phyloP scores from a whole-genome alignment of 306 rosid genomes.

The Luffa aegyptiaca region DNA sequence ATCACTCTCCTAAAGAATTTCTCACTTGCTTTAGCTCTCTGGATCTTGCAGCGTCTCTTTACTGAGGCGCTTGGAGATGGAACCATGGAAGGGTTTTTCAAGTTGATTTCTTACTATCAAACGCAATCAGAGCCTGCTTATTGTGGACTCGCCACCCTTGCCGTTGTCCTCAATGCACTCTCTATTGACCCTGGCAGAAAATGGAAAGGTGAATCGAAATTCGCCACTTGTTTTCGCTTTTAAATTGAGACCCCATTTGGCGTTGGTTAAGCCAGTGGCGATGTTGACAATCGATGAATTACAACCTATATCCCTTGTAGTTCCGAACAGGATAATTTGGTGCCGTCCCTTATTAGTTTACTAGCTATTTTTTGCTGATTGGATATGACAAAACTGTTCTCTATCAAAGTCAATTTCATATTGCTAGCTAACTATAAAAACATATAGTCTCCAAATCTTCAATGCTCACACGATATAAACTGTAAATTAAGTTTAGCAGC shows the following conservation, averaged over 20 bases:
- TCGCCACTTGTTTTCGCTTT: background rate
- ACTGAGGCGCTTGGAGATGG: conserved; percentile 55
- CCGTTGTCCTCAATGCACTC: conserved; percentile 85
- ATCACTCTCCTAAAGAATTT: background rate
- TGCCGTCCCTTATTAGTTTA: background rate
- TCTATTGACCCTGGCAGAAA: conserved; percentile 92
- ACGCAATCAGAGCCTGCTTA: conserved; percentile 94
- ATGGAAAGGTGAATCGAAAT: conserved; percentile 64
- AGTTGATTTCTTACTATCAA: conserved; percentile 71
- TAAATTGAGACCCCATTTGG: background rate
- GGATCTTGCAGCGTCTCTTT: conserved; percentile 39
- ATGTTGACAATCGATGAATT: background rate
- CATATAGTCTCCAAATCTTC: background rate
- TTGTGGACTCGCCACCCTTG: conserved; percentile 69
- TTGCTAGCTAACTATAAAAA: background rate
- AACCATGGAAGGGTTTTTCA: conserved; percentile 81
- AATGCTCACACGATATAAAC: background rate
- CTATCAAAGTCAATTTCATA: background rate
- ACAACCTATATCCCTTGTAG: no score
- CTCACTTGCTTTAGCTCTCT: background rate
- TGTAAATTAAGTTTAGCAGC: background rate
- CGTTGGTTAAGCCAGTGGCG: background rate
- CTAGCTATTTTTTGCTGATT: background rate
- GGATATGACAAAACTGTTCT: background rate
- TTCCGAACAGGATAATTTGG: background rate